A percentile compares a stretch with the other conserved stretches of the same genome.
phyloP scores from a whole-genome alignment of 1,284 basidiomycete species.

The Mycena sp. region DNA sequence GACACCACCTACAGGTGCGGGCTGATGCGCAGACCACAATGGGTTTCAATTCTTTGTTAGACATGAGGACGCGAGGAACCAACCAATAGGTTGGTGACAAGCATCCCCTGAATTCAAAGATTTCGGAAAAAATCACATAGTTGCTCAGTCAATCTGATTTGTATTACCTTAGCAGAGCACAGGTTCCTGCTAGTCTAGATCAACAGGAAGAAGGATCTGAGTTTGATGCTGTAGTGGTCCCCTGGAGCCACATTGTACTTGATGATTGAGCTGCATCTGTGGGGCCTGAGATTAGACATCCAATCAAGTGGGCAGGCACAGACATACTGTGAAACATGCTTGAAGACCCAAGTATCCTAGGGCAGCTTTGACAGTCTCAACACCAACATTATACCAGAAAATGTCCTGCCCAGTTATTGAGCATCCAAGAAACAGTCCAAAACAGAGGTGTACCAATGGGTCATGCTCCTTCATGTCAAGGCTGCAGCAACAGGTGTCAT shows the following conservation, averaged over 20 bases:
- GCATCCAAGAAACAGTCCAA: no score
- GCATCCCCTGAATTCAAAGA: no score
- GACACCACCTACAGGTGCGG: no score
- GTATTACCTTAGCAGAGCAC: no score
- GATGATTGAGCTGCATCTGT: neutral
- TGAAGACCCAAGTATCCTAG: conserved; percentile 19
- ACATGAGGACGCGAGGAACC: no score
- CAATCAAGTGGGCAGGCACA: neutral
- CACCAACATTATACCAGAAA: conserved; percentile 30
- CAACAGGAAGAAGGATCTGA: neutral
- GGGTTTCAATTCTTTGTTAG: no score
- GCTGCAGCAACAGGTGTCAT: conserved; percentile 2
- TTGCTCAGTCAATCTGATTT: no score
- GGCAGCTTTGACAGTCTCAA: conserved; percentile 12
- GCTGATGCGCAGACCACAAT: no score
- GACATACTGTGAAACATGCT: neutral
- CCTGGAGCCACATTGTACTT: neutral
- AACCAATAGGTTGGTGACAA: no score
- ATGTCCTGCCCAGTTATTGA: neutral
- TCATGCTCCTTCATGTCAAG: conserved; percentile 19
- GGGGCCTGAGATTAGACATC: neutral
- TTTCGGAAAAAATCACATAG: no score
- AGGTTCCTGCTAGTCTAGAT: no score
- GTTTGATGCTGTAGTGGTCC: neutral
- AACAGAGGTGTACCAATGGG: conserved; percentile 11